Conservation (phyloP, 129 eudicot species). For the Flaveria bidentis region DNA sequence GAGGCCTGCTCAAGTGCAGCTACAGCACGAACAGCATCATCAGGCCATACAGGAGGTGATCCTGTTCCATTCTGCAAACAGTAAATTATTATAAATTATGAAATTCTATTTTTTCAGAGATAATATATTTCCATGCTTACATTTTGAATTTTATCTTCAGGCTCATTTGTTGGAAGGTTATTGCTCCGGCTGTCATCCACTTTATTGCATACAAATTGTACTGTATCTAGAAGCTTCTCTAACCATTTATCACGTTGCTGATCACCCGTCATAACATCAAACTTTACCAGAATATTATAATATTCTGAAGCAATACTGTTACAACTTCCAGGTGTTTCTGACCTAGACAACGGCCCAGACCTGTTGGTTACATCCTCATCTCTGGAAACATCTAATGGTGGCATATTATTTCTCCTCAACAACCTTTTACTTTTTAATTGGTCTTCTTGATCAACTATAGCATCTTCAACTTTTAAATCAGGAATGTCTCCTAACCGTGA, state of each 20-base stretch:
- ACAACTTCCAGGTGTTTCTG: constrained; percentile 87
- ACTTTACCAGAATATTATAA: constrained; percentile 48
- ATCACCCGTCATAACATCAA: constrained; percentile 67
- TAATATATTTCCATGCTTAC: constrained; percentile 32
- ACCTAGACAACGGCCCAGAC: constrained; percentile 50
- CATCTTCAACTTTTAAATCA: constrained; percentile 63
- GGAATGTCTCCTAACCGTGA: constrained; percentile 71
- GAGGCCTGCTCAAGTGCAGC: constrained; percentile 86
- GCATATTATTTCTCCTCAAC: constrained; percentile 59
- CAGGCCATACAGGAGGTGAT: constrained; percentile 67
- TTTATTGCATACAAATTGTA: constrained; percentile 57
- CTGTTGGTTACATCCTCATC: constrained; percentile 60
- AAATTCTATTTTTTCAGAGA: not conserved
- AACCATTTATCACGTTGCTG: constrained; percentile 77
- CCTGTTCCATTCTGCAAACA: constrained; percentile 24
- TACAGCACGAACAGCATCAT: constrained; percentile 74
- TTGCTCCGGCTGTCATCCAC: constrained; percentile 32
- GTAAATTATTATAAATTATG: not conserved
- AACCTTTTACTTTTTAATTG: constrained; percentile 60
- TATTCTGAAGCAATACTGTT: constrained; percentile 58
- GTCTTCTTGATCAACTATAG: constrained; percentile 46
- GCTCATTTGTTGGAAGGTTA: constrained; percentile 31
- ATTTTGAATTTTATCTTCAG: constrained; percentile 39
- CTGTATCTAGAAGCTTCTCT: constrained; percentile 75
- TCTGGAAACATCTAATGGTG: constrained; percentile 74